phyloP scores from a whole-genome alignment of 768 basidiomycete genomes.

The Filobasidium wieringae region DNA sequence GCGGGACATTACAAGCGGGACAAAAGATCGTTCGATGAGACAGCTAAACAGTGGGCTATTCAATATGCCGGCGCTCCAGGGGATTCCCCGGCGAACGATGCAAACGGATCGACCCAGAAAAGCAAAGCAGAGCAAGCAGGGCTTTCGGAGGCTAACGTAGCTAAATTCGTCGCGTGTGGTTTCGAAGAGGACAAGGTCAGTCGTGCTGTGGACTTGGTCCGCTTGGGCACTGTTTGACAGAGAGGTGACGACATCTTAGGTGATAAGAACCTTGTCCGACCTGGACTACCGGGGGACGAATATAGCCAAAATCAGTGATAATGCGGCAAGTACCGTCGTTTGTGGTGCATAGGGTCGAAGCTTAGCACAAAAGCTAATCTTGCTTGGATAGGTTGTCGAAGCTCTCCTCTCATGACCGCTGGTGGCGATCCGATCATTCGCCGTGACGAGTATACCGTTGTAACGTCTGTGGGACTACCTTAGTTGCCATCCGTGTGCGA shows the following conservation, averaged over 20 bases:
- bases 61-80: slow-evolving; percentile 70
- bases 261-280: slow-evolving; percentile 80
- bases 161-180: slow-evolving; percentile 69
- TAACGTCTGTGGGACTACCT: too few relatives aligned
- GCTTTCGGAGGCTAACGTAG: slow-evolving; percentile 68
- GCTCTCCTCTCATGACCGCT: neutral
- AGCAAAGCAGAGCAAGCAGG: slow-evolving; percentile 54
- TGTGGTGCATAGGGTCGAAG: neutral
- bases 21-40: slow-evolving; percentile 74
- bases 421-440: neutral
- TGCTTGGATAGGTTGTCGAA: slow-evolving; percentile 2
- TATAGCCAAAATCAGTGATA: slow-evolving; percentile 65
- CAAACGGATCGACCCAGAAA: slow-evolving; percentile 28
- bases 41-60: slow-evolving; percentile 86
- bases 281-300: slow-evolving; percentile 80
- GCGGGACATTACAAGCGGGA: slow-evolving; percentile 92
- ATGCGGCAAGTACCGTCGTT: slow-evolving; percentile 57
- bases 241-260: slow-evolving; percentile 1
- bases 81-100: neutral
- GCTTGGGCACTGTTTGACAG: neutral
- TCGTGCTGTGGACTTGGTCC: neutral
- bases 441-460: too few relatives aligned
- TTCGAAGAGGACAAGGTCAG: slow-evolving; percentile 78
- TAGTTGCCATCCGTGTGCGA: too few relatives aligned
- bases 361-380: neutral